Conservation (phyloP, 345 rosid species). For the Hibiscus syriacus region DNA sequence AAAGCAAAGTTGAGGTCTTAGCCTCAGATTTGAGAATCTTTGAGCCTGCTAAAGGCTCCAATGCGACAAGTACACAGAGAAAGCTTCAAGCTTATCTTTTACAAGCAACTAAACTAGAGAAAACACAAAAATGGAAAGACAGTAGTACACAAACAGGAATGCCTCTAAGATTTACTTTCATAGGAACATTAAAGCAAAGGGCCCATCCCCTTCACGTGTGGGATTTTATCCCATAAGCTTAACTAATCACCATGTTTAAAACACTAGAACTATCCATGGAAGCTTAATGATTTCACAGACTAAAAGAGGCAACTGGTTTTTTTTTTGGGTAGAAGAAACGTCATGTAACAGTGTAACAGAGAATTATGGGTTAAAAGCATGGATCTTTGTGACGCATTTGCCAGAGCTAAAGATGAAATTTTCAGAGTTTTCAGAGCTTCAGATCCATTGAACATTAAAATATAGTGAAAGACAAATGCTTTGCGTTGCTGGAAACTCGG, state of each 20-base stretch:
- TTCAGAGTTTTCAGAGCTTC: not conserved
- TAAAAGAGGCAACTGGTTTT: slow-evolving; percentile 21
- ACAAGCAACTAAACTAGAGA: slow-evolving; percentile 10
- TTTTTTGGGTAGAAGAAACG: slow-evolving; percentile 13
- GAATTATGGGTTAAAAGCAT: slow-evolving; percentile 22
- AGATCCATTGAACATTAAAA: slow-evolving; percentile 16
- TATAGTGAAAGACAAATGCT: not conserved
- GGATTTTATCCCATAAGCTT: slow-evolving; percentile 13
- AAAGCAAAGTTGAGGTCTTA: not conserved
- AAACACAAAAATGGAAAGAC: slow-evolving; percentile 6
- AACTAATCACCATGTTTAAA: slow-evolving; percentile 13
- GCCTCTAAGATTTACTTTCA: slow-evolving; percentile 15
- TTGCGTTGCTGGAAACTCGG: not conserved
- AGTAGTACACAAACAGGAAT: not conserved
- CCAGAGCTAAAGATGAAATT: slow-evolving; percentile 4
- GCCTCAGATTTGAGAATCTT: not conserved
- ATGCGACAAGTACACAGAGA: not conserved
- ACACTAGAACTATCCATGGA: not conserved
- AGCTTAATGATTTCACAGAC: slow-evolving; percentile 13
- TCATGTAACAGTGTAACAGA: slow-evolving; percentile 15
- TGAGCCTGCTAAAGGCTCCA: not conserved
- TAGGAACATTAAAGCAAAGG: slow-evolving; percentile 7
- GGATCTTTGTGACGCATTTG: slow-evolving; percentile 14
- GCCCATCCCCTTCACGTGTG: slow-evolving; percentile 9
- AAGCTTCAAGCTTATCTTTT: not conserved